Conservation (phyloP, 2,329 filamentous ascomycete species). For the Penicillium glabrum region DNA sequence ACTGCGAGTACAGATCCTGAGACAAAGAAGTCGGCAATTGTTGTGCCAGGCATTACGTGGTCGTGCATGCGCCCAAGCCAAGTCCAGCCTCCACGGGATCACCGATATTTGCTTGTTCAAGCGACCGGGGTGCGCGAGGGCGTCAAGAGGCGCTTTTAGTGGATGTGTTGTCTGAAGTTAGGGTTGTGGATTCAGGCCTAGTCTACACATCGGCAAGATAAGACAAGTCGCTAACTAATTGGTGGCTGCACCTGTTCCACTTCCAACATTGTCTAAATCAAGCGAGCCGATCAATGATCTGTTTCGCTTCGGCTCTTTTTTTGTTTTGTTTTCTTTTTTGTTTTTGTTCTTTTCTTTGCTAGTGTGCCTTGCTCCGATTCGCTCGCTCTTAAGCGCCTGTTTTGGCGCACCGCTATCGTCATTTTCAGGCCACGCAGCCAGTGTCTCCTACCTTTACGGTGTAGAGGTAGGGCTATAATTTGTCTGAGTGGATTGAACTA, state of each 20-base stretch:
- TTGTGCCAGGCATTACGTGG: too few relatives aligned
- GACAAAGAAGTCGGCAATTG: neutral
- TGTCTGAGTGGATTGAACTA: too few relatives aligned
- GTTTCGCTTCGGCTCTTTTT: neutral
- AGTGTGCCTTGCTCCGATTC: neutral
- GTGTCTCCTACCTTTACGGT: neutral
- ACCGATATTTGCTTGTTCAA: neutral
- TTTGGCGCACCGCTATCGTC: neutral
- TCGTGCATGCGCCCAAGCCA: neutral
- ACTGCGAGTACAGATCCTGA: neutral
- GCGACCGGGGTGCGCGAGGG: neutral
- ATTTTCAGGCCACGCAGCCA: neutral
- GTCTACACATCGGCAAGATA: neutral
- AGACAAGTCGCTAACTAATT: neutral
- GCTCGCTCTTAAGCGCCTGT: neutral
- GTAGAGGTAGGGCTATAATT: neutral
- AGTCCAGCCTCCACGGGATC: neutral
- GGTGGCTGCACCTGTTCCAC: neutral
- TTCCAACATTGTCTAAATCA: neutral
- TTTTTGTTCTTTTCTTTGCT: neutral
- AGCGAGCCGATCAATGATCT: neutral
- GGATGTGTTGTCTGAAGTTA: neutral
- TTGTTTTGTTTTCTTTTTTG: neutral
- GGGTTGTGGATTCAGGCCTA: neutral
- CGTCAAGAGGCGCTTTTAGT: neutral